Evolutionary conservation across 495 filamentous ascomycete species (phyloP), one percentile per base, ranked within the genome.

Genomic region (Astrocystis sublimbata): DNA sequence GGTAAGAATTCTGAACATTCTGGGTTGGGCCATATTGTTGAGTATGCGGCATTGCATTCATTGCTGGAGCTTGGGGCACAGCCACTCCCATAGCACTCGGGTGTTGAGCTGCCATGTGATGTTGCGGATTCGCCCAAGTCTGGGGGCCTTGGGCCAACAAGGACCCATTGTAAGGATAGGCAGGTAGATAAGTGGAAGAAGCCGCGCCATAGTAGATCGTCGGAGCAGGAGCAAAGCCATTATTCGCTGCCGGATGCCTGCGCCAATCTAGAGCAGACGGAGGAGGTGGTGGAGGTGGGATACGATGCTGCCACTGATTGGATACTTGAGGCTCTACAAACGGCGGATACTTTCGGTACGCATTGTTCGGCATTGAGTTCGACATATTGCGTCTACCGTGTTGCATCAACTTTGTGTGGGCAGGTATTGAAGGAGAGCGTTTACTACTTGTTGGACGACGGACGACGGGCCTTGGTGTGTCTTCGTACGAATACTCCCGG

Each of bases 221-320:
- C 13, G 50, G 60, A 21, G 41, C 13, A 23, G 50, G 33, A 54
- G 38, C 19, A 12, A 45, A 8, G 12, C 30, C 6, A 3, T 13
- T 38, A 15, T 54, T 43, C 12, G 7, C 0, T 21, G 3, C 8
- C 13, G 38, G 9, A 15, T 61, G 19, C 12, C 30, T 54, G 41
- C 40, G 60, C 60, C 60, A 56, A 26, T 24, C 30, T 8, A 49
- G n/a, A 8, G 31, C 19, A 23, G 49, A 33, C 28, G 57, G 49
- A 12, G 60, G 60, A 0, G 60, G 60, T 7, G 50, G 38, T 8
- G 31, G 43, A 23, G 26, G 56, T 35, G 38, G 43, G 19, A 23
- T 53, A 45, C 13, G 13, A 26, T 12, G 12, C 6, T 53, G n/a
- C n/a, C n/a, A n/a, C n/a, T n/a, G 47, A 38, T 17, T 13, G 1